Evolutionary conservation across 208 protist species (phyloP).

Genomic region (Leishmania gerbilli): DNA sequence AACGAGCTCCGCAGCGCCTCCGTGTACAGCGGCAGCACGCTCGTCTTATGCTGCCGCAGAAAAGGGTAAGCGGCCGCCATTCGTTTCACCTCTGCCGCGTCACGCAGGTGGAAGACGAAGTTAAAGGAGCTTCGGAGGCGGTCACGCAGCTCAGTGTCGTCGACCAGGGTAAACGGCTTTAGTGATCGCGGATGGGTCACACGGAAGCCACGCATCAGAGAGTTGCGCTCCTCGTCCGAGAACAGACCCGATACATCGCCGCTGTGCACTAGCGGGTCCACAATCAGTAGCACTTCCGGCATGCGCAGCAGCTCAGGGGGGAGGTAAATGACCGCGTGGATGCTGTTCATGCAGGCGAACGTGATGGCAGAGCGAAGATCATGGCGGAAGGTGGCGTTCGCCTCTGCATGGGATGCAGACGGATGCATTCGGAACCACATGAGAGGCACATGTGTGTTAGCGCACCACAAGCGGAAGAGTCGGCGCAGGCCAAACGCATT

Average conservation of each 20-base stretch:
- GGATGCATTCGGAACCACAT: conserved; percentile 48
- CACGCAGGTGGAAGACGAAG: conserved; percentile 57
- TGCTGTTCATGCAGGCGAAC: conserved; percentile 48
- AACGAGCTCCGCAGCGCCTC: conserved; percentile 23
- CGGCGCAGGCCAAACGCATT: conserved; percentile 52
- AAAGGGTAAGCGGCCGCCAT: conserved; percentile 50
- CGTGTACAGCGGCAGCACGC: conserved; percentile 35
- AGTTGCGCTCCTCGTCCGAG: conserved; percentile 56
- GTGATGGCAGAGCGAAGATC: conserved; percentile 60
- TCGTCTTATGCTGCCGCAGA: conserved; percentile 28
- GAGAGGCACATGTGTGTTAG: conserved; percentile 47
- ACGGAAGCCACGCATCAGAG: conserved; percentile 39
- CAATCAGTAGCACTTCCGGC: conserved; percentile 39
- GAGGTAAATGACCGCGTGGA: conserved; percentile 60
- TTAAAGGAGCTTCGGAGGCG: conserved; percentile 61
- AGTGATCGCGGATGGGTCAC: conserved; percentile 31
- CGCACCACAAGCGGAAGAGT: conserved; percentile 62
- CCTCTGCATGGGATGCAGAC: conserved; percentile 10
- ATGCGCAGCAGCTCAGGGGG: conserved; percentile 49
- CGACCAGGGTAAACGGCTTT: conserved; percentile 33
- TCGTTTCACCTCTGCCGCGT: conserved; percentile 34
- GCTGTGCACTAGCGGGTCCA: conserved; percentile 66
- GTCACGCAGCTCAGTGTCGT: conserved; percentile 55
- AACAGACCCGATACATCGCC: conserved; percentile 77
- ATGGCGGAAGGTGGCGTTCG: conserved; percentile 38